Percentiles rank a stretch among this genome's conserved stretches.
These are phyloP conservation scores for Dothiorella sarmentorum DNA, from an alignment of 2,329 filamentous ascomycete genomes.

Conservation along the genomic window DNA sequence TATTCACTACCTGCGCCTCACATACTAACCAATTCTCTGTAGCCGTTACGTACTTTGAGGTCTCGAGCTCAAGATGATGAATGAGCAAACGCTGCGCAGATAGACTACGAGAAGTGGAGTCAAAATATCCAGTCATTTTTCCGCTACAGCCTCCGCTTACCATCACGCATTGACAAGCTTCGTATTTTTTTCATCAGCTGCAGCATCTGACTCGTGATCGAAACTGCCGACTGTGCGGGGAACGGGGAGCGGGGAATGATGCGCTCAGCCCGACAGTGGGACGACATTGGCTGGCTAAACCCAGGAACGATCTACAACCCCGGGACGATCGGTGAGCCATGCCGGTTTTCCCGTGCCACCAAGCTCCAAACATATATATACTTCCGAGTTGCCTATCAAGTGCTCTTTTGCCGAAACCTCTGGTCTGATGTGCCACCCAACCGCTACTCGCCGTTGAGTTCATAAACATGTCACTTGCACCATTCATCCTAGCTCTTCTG, in stretches of 20 bases:
- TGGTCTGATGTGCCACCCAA: too few relatives aligned
- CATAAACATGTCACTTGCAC: neutral
- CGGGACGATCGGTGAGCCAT: neutral
- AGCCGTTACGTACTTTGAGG: conserved; percentile 1
- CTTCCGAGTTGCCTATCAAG: too few relatives aligned
- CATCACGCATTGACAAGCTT: too few relatives aligned
- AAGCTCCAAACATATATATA: neutral
- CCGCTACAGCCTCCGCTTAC: too few relatives aligned
- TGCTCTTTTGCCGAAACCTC: too few relatives aligned
- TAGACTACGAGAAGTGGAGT: too few relatives aligned
- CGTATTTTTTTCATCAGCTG: too few relatives aligned
- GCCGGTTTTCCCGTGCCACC: neutral
- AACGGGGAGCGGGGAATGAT: neutral
- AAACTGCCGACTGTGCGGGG: conserved; percentile 1
- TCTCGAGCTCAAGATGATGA: too few relatives aligned
- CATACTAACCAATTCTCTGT: neutral
- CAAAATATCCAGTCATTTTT: too few relatives aligned
- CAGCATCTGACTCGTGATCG: neutral
- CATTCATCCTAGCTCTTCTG: neutral
- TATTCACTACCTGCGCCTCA: too few relatives aligned
- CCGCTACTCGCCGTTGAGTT: too few relatives aligned
- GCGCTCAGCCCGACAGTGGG: neutral
- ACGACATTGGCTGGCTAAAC: neutral
- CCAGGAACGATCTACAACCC: neutral
- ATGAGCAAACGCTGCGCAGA: too few relatives aligned